phyloP scores from a whole-genome alignment of 192 early-diverging fungal species.

The Coemansia furcata region DNA sequence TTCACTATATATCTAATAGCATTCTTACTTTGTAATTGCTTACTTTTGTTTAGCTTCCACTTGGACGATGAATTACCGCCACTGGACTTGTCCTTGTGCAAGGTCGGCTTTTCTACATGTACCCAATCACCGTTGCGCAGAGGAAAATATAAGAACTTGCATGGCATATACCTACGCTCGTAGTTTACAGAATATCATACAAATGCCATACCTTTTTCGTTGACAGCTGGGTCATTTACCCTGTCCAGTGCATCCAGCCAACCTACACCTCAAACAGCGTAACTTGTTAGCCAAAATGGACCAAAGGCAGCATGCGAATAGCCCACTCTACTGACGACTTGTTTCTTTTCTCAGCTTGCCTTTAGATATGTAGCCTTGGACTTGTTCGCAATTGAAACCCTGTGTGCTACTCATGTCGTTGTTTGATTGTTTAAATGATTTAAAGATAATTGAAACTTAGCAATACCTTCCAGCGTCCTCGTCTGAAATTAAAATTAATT shows the following conservation, averaged over 20 bases:
- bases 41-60: constrained; percentile 30
- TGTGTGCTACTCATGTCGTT: constrained; percentile 15
- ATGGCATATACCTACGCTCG: neutral
- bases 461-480: neutral
- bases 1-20: neutral
- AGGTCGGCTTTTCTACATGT: constrained; percentile 30
- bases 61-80: constrained; percentile 3
- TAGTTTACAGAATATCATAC: neutral
- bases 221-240: constrained; percentile 12
- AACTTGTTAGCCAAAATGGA: neutral
- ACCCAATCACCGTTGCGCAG: neutral
- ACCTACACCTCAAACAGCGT: constrained; percentile 4
- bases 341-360: constrained; percentile 7
- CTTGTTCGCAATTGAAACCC: constrained; percentile 23
- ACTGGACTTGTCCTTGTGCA: constrained; percentile 20
- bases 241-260: constrained; percentile 46
- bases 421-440: neutral
- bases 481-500: neutral
- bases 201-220: constrained; percentile 6
- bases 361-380: constrained; percentile 34
- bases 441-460: too few species aligned
- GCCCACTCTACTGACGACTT: neutral
- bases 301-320: neutral
- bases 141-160: neutral
- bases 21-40: neutral